A percentile compares a stretch with the other conserved stretches of the same genome.
These are phyloP conservation scores for Vanderwaltozyma tropicalis DNA, from an alignment of 805 yeast genomes.

Conservation along the genomic window DNA sequence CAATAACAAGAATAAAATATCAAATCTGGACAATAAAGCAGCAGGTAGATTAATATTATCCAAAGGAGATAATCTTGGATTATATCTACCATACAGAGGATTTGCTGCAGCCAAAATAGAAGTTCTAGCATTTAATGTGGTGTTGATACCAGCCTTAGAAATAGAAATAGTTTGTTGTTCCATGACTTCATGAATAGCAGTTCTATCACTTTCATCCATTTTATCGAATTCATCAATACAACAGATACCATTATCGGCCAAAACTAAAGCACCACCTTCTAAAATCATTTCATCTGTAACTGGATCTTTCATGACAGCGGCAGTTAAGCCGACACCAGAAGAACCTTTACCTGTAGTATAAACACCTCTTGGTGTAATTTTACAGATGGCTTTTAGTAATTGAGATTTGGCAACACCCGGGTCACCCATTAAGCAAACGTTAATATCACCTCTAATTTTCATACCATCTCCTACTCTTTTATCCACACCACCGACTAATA, in stretches of 20 bases:
- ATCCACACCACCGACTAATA: conserved; percentile 91
- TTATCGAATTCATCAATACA: conserved; percentile 98
- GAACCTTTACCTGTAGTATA: conserved; percentile 98
- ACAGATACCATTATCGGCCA: conserved; percentile 96
- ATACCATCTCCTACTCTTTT: conserved; percentile 93
- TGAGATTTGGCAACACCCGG: conserved; percentile 99
- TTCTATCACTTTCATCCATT: conserved; percentile 94
- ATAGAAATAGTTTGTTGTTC: conserved; percentile 97
- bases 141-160: conserved; percentile 94
- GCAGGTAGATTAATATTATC: conserved; percentile 96
- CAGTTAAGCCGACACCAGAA: conserved; percentile 97
- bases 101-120: conserved; percentile 98
- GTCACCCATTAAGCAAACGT: conserved; percentile 94
- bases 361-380: conserved; percentile 92
- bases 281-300: conserved; percentile 97
- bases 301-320: conserved; percentile 97
- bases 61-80: conserved; percentile 79
- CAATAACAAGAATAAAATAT: conserved; percentile 72
- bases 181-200: conserved; percentile 98
- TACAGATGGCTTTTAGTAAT: conserved; percentile 77
- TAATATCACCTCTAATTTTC: conserved; percentile 94
- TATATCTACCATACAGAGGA: conserved; percentile 91
- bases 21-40: conserved; percentile 90
- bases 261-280: conserved; percentile 95
- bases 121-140: conserved; percentile 90